Conservation (phyloP, 1,139 yeast species). For the Sugiyamaella japonica region DNA sequence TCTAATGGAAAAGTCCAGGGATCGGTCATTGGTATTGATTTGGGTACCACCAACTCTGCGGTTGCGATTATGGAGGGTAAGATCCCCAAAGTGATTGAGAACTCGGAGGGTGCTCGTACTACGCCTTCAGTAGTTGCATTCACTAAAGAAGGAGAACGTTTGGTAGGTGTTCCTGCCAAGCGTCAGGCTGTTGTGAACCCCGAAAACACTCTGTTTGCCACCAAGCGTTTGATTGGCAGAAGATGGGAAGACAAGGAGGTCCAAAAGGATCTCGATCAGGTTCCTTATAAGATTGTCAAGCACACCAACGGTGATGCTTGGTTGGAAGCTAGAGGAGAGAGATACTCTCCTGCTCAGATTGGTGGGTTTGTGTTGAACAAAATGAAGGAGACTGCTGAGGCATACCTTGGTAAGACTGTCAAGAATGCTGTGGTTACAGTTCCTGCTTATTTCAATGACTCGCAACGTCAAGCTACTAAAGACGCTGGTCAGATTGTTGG, state of each 20-base stretch:
- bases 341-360: slow-evolving; percentile 88
- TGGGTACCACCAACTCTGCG: slow-evolving; percentile 99
- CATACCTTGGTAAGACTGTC: slow-evolving; percentile 79
- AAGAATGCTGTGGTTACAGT: slow-evolving; percentile 95
- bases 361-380: slow-evolving; percentile 97
- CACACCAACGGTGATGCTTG: slow-evolving; percentile 98
- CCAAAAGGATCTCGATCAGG: slow-evolving; percentile 94
- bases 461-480: slow-evolving; percentile 98
- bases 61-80: slow-evolving; percentile 98
- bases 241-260: slow-evolving; percentile 95
- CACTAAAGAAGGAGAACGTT: slow-evolving; percentile 92
- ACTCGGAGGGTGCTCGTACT: slow-evolving; percentile 98
- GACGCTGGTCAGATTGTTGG: slow-evolving; percentile 99
- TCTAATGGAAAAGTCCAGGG: slow-evolving; percentile 46
- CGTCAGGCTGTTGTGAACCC: slow-evolving; percentile 99
- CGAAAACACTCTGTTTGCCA: slow-evolving; percentile 95
- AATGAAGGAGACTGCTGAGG: slow-evolving; percentile 97
- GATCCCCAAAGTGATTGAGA: slow-evolving; percentile 93
- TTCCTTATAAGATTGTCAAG: slow-evolving; percentile 95
- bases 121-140: slow-evolving; percentile 98
- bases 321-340: slow-evolving; percentile 95
- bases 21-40: slow-evolving; percentile 95
- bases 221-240: slow-evolving; percentile 98
- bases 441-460: slow-evolving; percentile 97
- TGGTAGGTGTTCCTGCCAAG: slow-evolving; percentile 98